Evolutionary conservation across 2,329 filamentous ascomycete species (phyloP).

Genomic region (Hyphodiscus sp.): DNA sequence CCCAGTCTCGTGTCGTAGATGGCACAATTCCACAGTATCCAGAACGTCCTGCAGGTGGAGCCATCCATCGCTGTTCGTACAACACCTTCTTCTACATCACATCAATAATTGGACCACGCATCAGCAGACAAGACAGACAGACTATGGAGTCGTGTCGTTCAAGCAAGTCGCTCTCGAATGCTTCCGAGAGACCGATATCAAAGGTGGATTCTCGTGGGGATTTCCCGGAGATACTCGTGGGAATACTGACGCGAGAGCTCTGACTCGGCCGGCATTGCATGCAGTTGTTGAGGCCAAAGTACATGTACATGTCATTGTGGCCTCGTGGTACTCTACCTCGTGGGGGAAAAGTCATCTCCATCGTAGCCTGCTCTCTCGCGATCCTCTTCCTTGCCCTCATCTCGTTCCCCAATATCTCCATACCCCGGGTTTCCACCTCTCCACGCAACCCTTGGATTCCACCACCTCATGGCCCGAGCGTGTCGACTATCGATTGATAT

Average conservation of each 20-base stretch:
- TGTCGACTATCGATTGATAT: neutral
- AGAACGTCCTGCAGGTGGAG: neutral
- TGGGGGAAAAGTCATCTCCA: too few species aligned
- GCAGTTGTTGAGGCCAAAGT: neutral
- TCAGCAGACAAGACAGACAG: slow-evolving; percentile 16
- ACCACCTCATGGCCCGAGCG: neutral
- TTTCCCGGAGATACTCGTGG: neutral
- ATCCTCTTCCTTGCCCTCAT: neutral
- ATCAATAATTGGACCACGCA: slow-evolving; percentile 14
- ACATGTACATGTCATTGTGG: neutral
- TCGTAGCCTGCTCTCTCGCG: neutral
- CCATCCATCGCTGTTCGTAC: neutral
- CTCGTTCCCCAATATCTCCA: neutral
- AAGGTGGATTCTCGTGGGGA: neutral
- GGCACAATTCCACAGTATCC: neutral
- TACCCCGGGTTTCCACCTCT: neutral
- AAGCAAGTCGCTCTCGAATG: neutral
- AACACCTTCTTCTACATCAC: neutral
- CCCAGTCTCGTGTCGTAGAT: neutral
- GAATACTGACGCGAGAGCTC: neutral
- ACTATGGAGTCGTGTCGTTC: neutral
- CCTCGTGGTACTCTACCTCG: too few species aligned
- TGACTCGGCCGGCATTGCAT: neutral
- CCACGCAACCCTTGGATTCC: neutral
- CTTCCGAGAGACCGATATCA: neutral